A percentile compares a stretch with the other conserved stretches of the same genome.
Conservation (phyloP, 805 yeast genomes). For the Kockiozyma suomiensis region DNA sequence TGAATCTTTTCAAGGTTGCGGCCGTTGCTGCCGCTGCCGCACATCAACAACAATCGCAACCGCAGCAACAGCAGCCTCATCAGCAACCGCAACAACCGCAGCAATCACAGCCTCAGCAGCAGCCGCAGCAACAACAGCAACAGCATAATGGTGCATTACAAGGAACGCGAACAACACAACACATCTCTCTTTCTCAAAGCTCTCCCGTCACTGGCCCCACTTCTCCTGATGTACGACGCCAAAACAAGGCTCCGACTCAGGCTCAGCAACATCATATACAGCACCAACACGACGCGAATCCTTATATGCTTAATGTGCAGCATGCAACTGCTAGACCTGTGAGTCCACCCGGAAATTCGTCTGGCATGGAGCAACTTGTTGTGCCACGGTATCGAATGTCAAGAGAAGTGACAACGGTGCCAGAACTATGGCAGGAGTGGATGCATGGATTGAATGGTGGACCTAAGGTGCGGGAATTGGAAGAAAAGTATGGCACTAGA, state of each 20-base stretch:
- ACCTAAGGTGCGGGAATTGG: constrained; percentile 26
- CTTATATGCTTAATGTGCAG: constrained; percentile 15
- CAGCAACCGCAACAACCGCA: constrained; percentile 9
- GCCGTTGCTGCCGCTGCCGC: constrained; percentile 7
- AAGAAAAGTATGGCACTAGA: constrained; percentile 28
- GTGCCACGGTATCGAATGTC: constrained; percentile 29
- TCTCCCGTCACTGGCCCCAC: constrained; percentile 3
- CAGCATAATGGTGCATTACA: not conserved
- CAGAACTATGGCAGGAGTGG: constrained; percentile 32
- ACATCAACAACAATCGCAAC: constrained; percentile 13
- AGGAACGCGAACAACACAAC: not conserved
- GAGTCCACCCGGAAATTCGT: constrained; percentile 3
- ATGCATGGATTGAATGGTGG: constrained; percentile 30
- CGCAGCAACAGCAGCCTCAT: constrained; percentile 13
- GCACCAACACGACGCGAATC: constrained; percentile 21
- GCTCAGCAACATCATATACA: constrained; percentile 25
- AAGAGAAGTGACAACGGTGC: constrained; percentile 25
- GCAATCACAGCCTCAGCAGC: constrained; percentile 8
- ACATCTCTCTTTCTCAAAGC: not conserved
- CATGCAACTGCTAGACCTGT: not conserved
- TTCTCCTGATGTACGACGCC: constrained; percentile 12
- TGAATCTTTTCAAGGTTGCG: constrained; percentile 16
- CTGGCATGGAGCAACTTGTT: constrained; percentile 7
- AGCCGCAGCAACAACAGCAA: constrained; percentile 5
- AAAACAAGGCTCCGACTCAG: constrained; percentile 22